Percentiles rank a stretch among this genome's conserved stretches.
These are phyloP conservation scores for Synchytrium microbalum DNA, from an alignment of 371 early-diverging fungal genomes.

Conservation along the genomic window DNA sequence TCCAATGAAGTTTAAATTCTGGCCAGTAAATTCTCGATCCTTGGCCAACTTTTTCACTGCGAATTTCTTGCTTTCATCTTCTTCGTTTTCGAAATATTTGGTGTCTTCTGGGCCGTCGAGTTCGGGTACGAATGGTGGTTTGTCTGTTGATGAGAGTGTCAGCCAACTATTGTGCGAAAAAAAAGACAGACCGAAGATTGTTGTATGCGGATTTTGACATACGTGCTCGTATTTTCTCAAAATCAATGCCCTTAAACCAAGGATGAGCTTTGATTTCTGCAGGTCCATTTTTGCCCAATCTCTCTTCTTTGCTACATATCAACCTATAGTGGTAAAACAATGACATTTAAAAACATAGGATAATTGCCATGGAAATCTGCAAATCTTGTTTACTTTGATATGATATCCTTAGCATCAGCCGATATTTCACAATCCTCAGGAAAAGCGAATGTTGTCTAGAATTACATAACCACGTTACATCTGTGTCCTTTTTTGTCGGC, in stretches of 20 bases:
- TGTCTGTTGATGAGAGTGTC: constrained; percentile 24
- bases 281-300: constrained; percentile 64
- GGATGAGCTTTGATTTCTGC: constrained; percentile 72
- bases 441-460: constrained; percentile 38
- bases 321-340: constrained; percentile 42
- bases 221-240: constrained; percentile 50
- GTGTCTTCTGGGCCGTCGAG: constrained; percentile 77
- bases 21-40: constrained; percentile 54
- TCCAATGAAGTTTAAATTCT: constrained; percentile 77
- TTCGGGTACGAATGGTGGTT: constrained; percentile 76
- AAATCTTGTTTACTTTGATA: constrained; percentile 24
- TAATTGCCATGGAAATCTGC: neutral
- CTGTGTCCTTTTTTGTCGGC: neutral
- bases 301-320: constrained; percentile 58
- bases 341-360: neutral
- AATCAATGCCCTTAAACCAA: constrained; percentile 78
- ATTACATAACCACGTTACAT: neutral
- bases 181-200: neutral
- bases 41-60: constrained; percentile 44
- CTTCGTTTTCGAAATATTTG: constrained; percentile 70
- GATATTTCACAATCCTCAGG: constrained; percentile 36
- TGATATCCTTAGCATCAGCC: constrained; percentile 29
- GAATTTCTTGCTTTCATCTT: constrained; percentile 55
- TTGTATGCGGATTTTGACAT: constrained; percentile 7
- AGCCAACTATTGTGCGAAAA: neutral